These are phyloP conservation scores for Venustampulla echinocandica DNA, from an alignment of 495 filamentous ascomycete genomes.

Conservation along the genomic window DNA sequence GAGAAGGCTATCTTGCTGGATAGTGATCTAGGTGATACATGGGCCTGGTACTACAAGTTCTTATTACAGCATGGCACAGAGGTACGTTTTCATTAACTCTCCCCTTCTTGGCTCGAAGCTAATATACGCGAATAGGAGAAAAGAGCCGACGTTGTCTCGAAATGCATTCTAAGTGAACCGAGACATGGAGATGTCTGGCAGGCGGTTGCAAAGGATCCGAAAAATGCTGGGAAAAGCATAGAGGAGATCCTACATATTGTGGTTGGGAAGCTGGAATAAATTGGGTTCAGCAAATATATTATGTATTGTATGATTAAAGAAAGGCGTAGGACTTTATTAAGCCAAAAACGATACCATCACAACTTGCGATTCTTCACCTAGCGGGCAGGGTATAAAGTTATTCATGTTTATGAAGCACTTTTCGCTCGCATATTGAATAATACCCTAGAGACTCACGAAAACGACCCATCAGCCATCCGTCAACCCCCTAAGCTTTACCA, in stretches of 20 bases:
- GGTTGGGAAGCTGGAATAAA: constrained; percentile 45
- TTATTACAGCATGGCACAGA: constrained; percentile 80
- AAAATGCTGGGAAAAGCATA: constrained; percentile 57
- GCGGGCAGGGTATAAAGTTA: too few species aligned
- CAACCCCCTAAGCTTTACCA: too few species aligned
- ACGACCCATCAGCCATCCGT: too few species aligned
- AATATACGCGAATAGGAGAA: constrained; percentile 52
- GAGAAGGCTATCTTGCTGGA: constrained; percentile 87
- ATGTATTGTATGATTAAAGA: too few species aligned
- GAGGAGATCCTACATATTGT: constrained; percentile 81
- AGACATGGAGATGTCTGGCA: constrained; percentile 93
- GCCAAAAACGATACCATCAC: too few species aligned
- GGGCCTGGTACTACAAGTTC: constrained; percentile 98
- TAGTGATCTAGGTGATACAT: constrained; percentile 80
- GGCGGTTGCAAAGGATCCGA: constrained; percentile 73
- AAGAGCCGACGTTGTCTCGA: constrained; percentile 65
- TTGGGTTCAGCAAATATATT: too few species aligned
- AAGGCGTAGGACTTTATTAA: too few species aligned
- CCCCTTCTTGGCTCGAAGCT: not conserved
- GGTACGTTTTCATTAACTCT: constrained; percentile 26
- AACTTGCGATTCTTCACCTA: too few species aligned
- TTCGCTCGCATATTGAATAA: too few species aligned
- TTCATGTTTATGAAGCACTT: too few species aligned
- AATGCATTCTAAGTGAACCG: constrained; percentile 70
- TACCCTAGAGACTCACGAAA: too few species aligned